Percentiles rank a stretch among this genome's conserved stretches.
Conservation (phyloP, 495 filamentous ascomycete species). For the Staphylotrichum tortipilum region DNA sequence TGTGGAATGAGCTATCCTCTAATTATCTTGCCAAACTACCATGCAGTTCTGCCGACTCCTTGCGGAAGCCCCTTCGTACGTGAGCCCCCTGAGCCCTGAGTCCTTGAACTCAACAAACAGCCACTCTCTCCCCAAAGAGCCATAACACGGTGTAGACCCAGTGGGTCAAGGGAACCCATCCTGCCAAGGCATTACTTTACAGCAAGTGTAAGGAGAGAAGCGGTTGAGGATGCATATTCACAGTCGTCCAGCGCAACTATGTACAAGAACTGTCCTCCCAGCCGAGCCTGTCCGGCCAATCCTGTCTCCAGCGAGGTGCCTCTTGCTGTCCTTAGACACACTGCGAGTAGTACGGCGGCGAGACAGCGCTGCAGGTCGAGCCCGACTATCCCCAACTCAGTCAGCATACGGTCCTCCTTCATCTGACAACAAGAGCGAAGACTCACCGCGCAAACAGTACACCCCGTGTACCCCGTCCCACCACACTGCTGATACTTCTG, state of each 20-base stretch:
- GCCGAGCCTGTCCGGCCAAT: not conserved
- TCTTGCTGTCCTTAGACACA: constrained; percentile 17
- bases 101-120: too few species aligned
- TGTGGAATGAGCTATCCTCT: too few species aligned
- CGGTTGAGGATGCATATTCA: not conserved
- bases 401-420: not conserved
- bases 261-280: constrained; percentile 4
- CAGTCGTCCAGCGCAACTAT: not conserved
- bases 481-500: constrained; percentile 39
- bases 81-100: too few species aligned
- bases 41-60: too few species aligned
- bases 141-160: too few species aligned
- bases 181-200: too few species aligned
- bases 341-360: constrained; percentile 32
- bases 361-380: constrained; percentile 18
- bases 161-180: too few species aligned
- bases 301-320: not conserved
- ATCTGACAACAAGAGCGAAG: too few species aligned
- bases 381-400: constrained; percentile 8
- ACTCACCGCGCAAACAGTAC: constrained; percentile 35
- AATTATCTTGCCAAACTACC: too few species aligned
- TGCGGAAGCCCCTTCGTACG: too few species aligned
- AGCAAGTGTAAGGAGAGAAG: not conserved
- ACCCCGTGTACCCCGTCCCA: constrained; percentile 36
- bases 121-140: too few species aligned